Evolutionary conservation across 2,329 filamentous ascomycete genomes (phyloP), one percentile per base, ranked within the genome.

Genomic region (Trichoderma harzianum): DNA sequence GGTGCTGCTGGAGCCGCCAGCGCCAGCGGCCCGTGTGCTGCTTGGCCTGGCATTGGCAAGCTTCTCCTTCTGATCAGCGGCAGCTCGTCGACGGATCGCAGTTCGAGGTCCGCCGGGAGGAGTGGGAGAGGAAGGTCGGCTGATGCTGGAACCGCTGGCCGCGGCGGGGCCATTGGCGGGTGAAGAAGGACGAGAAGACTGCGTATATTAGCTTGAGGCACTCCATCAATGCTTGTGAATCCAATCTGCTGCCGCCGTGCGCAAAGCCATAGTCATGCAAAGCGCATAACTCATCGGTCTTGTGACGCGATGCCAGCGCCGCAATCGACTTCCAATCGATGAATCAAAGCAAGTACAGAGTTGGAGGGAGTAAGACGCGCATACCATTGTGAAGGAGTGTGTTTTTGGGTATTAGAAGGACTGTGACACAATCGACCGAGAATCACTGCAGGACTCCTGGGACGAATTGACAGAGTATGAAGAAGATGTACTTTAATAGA

Each of bases 31-130:
- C 78, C 96, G 90, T 76, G 96, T 99, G 86, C 93, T 97, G 82
- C 91, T 93, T 65, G 96, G 96, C 77, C 96, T 89, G 76, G 90
- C 92, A 92, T 97, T 99, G 79, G 95, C 95, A 78, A 95, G 90
- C 85, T 97, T 96, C 85, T 98, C 96, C 84, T 97, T 97, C 86
- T 97, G 93, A 83, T 98, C 96, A 78, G 95, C 95, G 34, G 96
- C 96, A 57, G 96, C 95, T 82, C 96, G 94, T 82, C 96, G 92
- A 83, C 96, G 91, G 85, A 99, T 97, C 74, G 94, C 95, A 76
- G 95, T 97, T 82, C 96, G 94, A 79, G 96, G 94, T 78, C 96
- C 96, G 76, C 96, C 96, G 30, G 96, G 96, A 74, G 94, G 92
- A 78, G 93, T 91, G 73, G 95, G 95, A 64, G 95, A 97, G 34